These are phyloP conservation scores for Sugiyamaella japonica DNA, from an alignment of 1,139 yeast species.

Conservation along the genomic window DNA sequence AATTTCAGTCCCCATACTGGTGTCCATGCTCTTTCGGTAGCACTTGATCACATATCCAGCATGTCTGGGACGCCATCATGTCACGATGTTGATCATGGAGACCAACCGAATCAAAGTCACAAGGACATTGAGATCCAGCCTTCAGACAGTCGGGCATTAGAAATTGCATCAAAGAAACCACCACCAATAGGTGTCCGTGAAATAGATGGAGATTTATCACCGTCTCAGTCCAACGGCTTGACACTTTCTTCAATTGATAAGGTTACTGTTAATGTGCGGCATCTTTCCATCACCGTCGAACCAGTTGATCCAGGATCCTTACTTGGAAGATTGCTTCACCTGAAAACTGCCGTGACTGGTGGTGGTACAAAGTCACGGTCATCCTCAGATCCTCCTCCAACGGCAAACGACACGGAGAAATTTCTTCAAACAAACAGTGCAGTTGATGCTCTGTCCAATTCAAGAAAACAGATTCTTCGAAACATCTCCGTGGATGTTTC, in stretches of 20 bases:
- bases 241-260: constrained; percentile 25
- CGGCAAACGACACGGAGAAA: constrained; percentile 3
- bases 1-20: too few species aligned
- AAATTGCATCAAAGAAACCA: too few species aligned
- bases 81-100: not conserved
- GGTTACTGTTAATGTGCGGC: constrained; percentile 29
- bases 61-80: not conserved
- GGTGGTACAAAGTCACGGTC: not conserved
- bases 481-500: constrained; percentile 58
- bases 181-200: not conserved
- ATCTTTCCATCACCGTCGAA: constrained; percentile 26
- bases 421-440: not conserved
- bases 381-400: not conserved
- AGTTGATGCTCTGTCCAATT: constrained; percentile 2
- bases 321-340: constrained; percentile 2
- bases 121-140: too few species aligned
- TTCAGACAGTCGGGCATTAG: too few species aligned
- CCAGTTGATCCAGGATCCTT: constrained; percentile 6
- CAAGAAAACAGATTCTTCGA: constrained; percentile 38
- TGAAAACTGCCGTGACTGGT: not conserved
- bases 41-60: not conserved
- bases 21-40: too few species aligned
- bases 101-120: not conserved
- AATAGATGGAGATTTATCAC: not conserved
- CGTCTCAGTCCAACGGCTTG: constrained; percentile 2